These are phyloP conservation scores for Metschnikowia arizonensis DNA, from an alignment of 805 yeast species.

Conservation along the genomic window DNA sequence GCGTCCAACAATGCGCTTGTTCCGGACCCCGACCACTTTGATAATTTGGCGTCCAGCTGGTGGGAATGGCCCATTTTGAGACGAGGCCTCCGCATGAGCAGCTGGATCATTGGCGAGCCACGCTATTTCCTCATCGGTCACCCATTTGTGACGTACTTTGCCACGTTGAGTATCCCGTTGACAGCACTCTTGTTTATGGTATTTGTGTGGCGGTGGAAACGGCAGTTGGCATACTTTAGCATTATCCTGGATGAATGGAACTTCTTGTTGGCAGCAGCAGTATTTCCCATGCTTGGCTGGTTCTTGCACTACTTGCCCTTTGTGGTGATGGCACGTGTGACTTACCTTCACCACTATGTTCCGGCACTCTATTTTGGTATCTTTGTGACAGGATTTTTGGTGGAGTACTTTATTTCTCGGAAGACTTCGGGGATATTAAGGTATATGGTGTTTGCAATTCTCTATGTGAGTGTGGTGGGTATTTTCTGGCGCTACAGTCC, in stretches of 20 bases:
- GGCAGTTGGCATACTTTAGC: conserved; percentile 25
- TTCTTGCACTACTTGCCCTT: conserved; percentile 39
- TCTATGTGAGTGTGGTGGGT: conserved; percentile 13
- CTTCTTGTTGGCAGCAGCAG: conserved; percentile 26
- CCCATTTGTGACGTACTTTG: conserved; percentile 69
- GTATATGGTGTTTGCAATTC: conserved; percentile 4
- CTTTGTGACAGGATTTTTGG: conserved; percentile 20
- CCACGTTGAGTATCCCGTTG: conserved; percentile 25
- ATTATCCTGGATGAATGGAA: conserved; percentile 29
- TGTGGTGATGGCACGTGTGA: conserved; percentile 41
- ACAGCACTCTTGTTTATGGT: conserved; percentile 21
- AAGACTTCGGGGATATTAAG: conserved; percentile 15
- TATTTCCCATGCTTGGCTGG: conserved; percentile 40
- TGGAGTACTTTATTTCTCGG: conserved; percentile 21
- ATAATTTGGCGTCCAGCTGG: conserved; percentile 66
- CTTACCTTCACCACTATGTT: conserved; percentile 42
- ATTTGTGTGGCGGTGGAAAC: conserved; percentile 27
- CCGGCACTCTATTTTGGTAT: conserved; percentile 40
- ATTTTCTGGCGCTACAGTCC: conserved; percentile 16
- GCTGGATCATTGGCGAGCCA: conserved; percentile 57
- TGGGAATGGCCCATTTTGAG: conserved; percentile 90
- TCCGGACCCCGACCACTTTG: conserved; percentile 69
- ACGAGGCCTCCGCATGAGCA: conserved; percentile 71
- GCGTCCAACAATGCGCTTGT: conserved; percentile 78
- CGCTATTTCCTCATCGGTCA: conserved; percentile 63